Evolutionary conservation across 441 rosid species (phyloP).

Genomic region (Gossypium gossypioides): DNA sequence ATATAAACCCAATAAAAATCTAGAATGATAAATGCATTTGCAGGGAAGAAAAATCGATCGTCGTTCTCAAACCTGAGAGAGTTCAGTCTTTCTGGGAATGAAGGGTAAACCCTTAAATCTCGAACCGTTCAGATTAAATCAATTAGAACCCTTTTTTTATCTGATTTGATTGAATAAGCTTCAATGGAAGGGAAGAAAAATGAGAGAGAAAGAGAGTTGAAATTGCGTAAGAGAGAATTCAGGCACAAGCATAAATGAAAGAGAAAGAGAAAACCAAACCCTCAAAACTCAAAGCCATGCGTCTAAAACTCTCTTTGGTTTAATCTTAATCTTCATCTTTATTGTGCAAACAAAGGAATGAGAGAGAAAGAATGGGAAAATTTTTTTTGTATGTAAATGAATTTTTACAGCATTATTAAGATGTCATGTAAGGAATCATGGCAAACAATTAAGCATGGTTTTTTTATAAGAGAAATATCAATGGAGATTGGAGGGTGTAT

Average conservation of each 20-base stretch:
- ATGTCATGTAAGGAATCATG: background rate
- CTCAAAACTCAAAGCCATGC: conserved; percentile 15
- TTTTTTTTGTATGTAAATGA: background rate
- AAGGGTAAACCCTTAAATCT: conserved; percentile 31
- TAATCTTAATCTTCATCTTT: background rate
- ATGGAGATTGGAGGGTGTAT: background rate
- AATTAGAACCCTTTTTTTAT: background rate
- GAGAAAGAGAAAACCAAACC: conserved; percentile 23
- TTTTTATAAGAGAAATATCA: background rate
- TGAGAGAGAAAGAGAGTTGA: conserved; percentile 3
- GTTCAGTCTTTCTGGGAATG: conserved; percentile 15
- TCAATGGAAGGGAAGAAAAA: conserved; percentile 18
- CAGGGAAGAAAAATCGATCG: conserved; percentile 16
- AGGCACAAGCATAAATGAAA: conserved; percentile 12
- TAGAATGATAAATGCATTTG: conserved; percentile 19
- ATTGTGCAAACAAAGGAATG: background rate
- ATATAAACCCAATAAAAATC: conserved; percentile 18
- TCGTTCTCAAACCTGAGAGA: conserved; percentile 22
- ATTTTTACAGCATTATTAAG: background rate
- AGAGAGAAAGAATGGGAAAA: background rate
- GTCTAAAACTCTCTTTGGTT: background rate
- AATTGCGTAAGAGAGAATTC: conserved; percentile 27
- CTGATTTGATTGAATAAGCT: conserved; percentile 27
- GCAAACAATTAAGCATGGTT: background rate
- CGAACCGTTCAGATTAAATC: conserved; percentile 18